Evolutionary conservation across 2,329 filamentous ascomycete species (phyloP), one percentile per base, ranked within the genome.

Genomic region (Phoma sp.): DNA sequence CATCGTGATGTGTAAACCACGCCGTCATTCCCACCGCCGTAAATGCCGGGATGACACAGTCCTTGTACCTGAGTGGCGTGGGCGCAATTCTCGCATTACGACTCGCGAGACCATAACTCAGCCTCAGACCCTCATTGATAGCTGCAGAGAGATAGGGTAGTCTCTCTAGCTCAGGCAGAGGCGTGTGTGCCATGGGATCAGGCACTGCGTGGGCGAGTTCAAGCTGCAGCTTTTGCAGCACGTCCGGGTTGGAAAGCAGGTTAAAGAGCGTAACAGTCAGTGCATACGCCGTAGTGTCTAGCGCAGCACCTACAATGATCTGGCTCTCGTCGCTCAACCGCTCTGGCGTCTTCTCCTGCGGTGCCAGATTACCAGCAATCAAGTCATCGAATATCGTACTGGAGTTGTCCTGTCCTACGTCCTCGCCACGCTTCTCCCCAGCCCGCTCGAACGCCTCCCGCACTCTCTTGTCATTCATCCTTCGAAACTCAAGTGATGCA

Each of bases 21-120:
- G 60, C 48, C 10, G 66, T 62, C 66, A 71, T 68, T 41, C 64
- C 61, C 11, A 75, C 62, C 1, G 66, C 59, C 1, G 69, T 74
- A 14, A 65, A 59, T 45, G 58, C 23, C 5, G 64, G 64, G 13
- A 68, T 60, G 7, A 44, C 33, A 8, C 39, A 62, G 27, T 29
- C 27, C 7, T 48, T 35, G 46, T 63, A 66, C 6, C 37, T 29
- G 3, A 65, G 38, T 4, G 50, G n/a, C 18, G 60, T 46, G 9
- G 27, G 27, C 4, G 57, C 25, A 25, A 42, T 14, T 25, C 40
- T 25, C 25, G 25, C 25, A 5, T 30, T 30, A n/a, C 40, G 25
- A 25, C n/a, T 22, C 3, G 40, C 14, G n/a, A 42, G 4, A n/a
- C 25, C 40, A n/a, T 42, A 14, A 25, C 40, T 42, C 13, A 69